These are phyloP conservation scores for Takakia lepidozioides DNA, from an alignment of 225 moss, liverwort and hornwort genomes.

Conservation along the genomic window DNA sequence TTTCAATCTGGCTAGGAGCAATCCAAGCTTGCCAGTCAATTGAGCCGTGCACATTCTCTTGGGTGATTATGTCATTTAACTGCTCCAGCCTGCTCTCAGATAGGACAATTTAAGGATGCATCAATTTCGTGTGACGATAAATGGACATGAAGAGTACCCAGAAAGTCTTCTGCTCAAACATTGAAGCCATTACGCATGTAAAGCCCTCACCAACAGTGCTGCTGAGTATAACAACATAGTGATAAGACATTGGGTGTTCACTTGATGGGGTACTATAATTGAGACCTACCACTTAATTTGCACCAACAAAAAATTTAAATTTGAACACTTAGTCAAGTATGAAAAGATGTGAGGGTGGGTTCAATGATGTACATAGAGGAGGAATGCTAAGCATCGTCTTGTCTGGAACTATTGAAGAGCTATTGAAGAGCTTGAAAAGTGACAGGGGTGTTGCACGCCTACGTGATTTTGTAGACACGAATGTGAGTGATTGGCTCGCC, in stretches of 20 bases:
- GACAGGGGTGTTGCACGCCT: conserved; percentile 9
- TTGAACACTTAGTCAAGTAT: no score
- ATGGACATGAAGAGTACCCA: not conserved
- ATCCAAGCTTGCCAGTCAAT: no score
- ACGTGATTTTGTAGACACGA: conserved; percentile 81
- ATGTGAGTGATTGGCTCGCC: conserved; percentile 33
- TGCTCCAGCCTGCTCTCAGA: conserved; percentile 49
- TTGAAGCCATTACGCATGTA: not conserved
- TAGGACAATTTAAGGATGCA: not conserved
- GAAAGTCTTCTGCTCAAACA: not conserved
- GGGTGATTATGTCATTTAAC: conserved; percentile 55
- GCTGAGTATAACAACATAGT: no score
- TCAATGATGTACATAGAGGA: no score
- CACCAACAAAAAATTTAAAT: not conserved
- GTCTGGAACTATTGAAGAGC: no score
- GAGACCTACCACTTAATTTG: no score
- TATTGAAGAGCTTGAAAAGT: not conserved
- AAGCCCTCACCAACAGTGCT: no score
- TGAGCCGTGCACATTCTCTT: conserved; percentile 32
- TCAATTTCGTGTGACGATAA: not conserved
- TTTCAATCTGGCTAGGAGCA: no score
- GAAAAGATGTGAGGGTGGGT: not conserved
- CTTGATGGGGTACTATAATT: not conserved
- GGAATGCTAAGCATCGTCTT: no score
- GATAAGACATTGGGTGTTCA: no score